Base-by-base conservation (phyloP, 2,329 filamentous ascomycete genomes). In the Diplocarpon mali region DNA sequence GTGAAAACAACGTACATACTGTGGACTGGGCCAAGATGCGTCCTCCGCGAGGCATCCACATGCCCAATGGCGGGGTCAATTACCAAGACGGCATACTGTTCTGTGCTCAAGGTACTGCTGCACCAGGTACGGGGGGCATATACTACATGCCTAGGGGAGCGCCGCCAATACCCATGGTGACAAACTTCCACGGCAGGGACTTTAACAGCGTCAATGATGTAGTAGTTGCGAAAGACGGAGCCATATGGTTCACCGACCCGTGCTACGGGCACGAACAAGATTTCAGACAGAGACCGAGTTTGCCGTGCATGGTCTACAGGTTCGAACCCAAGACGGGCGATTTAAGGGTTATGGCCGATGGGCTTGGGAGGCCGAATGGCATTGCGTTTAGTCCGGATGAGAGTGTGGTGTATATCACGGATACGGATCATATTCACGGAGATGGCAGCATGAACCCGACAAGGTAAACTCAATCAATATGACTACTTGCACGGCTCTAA, bases 211-310 rank as follows among this genome's bases (percentile, higher is more conserved):
- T 67, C 17, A 67, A 69, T 49, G 64, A 65, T 47, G 67, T 70
- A 3, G 59, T 63, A 1, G 55, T 64, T 10, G 61, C 64, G 2
- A 55, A 54, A 1, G 65, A 70, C 47, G 66, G 65, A 1, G 56
- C 59, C 0, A 53, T 73, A 10, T 74, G 70, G 70, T 73, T 73
- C 51, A 72, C 69, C 0, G 71, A 74, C 53, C 64, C 68, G 0
- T 59, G 58, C 20, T 63, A 66, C 41, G 70, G 69, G 3, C 64
- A 66, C 42, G 66, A 70, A 47, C 60, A 64, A 46, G 66, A 67
- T 13, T 68, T 73, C 35, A 64, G 71, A 31, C 63, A 61, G 2
- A 48, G 52, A 35, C 70, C 70, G 2, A 60, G 64, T 49, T 46
- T 75, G 17, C 71, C 70, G 4, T 64, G 63, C 47, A 68, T 69